These are phyloP conservation scores for Barnettozyma hawaiiensis DNA, from an alignment of 1,139 yeast species.

Conservation along the genomic window DNA sequence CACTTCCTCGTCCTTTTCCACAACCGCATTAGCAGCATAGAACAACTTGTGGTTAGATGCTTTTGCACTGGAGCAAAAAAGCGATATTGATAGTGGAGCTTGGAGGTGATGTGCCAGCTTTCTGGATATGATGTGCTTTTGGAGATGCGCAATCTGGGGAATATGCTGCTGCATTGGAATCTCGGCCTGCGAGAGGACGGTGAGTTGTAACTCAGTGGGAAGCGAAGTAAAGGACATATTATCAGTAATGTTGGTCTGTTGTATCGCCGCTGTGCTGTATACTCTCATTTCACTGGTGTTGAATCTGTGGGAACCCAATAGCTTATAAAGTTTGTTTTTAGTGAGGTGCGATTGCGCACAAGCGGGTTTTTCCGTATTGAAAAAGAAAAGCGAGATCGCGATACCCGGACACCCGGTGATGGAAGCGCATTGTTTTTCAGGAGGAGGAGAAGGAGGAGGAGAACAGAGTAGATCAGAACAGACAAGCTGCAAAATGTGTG, in stretches of 20 bases:
- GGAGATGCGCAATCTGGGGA: background rate
- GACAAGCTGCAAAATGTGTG: no score
- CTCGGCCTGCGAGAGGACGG: slow-evolving; percentile 2
- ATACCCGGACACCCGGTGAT: background rate
- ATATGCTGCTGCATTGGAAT: background rate
- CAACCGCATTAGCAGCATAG: slow-evolving; percentile 4
- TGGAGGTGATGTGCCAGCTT: slow-evolving; percentile 10
- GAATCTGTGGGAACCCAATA: background rate
- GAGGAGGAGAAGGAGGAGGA: background rate
- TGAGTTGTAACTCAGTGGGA: background rate
- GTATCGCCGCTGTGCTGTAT: no score
- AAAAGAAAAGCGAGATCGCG: background rate
- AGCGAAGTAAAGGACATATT: slow-evolving; percentile 1
- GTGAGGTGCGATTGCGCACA: background rate
- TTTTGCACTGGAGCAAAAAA: slow-evolving; percentile 11
- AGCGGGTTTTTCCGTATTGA: background rate
- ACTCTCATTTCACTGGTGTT: no score
- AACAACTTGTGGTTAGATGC: slow-evolving; percentile 7
- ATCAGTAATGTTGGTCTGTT: no score
- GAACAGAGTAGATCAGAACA: no score
- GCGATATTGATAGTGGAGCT: slow-evolving; percentile 6
- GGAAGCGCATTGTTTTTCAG: no score
- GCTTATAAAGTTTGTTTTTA: background rate
- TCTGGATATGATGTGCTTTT: slow-evolving; percentile 3
- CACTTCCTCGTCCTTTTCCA: background rate